Conservation (phyloP, 169 alveolate species). For the Plasmodium yoelii region DNA sequence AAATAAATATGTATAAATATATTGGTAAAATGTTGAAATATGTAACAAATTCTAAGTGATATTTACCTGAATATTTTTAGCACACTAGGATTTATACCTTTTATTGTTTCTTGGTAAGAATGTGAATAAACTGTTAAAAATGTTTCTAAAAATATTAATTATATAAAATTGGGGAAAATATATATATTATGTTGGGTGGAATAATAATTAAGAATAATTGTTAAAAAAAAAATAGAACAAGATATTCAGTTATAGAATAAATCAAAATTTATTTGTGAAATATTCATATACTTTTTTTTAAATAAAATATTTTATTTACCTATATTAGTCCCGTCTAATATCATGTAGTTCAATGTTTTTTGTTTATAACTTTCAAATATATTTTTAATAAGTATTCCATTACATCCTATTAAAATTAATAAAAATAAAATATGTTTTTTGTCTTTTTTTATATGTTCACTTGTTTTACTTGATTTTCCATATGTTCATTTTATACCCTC, state of each 20-base stretch:
- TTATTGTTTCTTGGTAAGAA: slow-evolving; percentile 58
- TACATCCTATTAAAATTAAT: slow-evolving; percentile 36
- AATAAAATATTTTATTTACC: slow-evolving; percentile 6
- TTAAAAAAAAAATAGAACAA: background rate
- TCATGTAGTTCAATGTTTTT: slow-evolving; percentile 46
- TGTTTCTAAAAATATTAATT: slow-evolving; percentile 21
- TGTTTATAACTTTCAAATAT: slow-evolving; percentile 58
- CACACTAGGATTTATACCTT: slow-evolving; percentile 60
- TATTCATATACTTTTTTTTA: no score
- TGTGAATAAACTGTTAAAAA: slow-evolving; percentile 68
- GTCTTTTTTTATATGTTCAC: background rate
- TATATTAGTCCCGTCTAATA: slow-evolving; percentile 73
- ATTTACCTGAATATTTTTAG: slow-evolving; percentile 52
- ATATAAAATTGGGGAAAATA: background rate
- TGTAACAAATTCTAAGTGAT: background rate
- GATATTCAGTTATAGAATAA: no score
- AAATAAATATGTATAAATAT: background rate
- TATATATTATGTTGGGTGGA: background rate
- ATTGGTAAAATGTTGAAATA: background rate
- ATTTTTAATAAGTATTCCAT: slow-evolving; percentile 60
- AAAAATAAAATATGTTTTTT: slow-evolving; percentile 1
- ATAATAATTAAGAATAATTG: no score
- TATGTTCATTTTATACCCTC: slow-evolving; percentile 24
- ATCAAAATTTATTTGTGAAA: no score
- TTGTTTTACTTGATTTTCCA: background rate